Conservation (phyloP, 306 rosid species). For the Prunus dulcis region DNA sequence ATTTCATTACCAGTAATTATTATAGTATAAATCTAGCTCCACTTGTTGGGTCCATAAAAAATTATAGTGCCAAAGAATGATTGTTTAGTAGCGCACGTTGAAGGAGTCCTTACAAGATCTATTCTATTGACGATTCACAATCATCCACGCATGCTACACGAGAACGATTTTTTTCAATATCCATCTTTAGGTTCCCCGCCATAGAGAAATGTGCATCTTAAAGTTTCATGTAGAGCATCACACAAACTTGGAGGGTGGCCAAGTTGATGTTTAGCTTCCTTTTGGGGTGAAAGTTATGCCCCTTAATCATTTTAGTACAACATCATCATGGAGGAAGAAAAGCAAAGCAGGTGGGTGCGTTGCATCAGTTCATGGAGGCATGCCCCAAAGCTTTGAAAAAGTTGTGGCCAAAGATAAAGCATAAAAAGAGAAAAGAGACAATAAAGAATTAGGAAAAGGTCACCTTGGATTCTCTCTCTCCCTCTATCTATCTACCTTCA, state of each 20-base stretch:
- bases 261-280: background rate
- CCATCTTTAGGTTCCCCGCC: background rate
- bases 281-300: background rate
- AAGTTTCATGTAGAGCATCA: background rate
- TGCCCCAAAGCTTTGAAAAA: slow-evolving; percentile 1
- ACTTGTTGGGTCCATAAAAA: too few species aligned
- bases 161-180: background rate
- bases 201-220: background rate
- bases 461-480: slow-evolving; percentile 44
- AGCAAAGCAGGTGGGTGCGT: background rate
- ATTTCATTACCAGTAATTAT: too few species aligned
- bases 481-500: background rate
- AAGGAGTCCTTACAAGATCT: too few species aligned
- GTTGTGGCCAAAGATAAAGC: slow-evolving; percentile 11
- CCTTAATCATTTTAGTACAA: slow-evolving; percentile 5
- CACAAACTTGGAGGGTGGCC: slow-evolving; percentile 3
- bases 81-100: too few species aligned
- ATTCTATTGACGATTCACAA: background rate
- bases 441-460: slow-evolving; percentile 14
- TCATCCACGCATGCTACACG: background rate
- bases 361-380: slow-evolving; percentile 1
- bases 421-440: slow-evolving; percentile 3
- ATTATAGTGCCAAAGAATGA: too few species aligned
- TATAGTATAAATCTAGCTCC: too few species aligned
- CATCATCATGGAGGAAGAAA: slow-evolving; percentile 3